phyloP scores from a whole-genome alignment of 192 early-diverging fungal genomes.

The Lobulomyces angularis region DNA sequence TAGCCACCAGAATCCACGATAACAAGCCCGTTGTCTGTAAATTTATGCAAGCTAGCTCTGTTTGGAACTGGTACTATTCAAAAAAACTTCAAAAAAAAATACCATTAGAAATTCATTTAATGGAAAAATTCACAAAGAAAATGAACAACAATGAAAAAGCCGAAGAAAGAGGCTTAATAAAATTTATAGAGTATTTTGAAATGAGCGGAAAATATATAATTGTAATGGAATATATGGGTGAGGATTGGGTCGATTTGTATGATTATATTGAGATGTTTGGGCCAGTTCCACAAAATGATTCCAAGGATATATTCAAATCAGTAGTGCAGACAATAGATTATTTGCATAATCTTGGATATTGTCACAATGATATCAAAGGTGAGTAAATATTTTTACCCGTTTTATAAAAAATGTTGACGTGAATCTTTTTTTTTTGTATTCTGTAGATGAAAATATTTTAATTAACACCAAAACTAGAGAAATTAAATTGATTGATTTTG shows the following conservation, averaged over 20 bases:
- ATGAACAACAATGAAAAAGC: no score
- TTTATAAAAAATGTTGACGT: conserved; percentile 5
- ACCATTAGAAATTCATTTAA: conserved; percentile 29
- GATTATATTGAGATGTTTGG: conserved; percentile 38
- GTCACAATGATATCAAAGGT: conserved; percentile 53
- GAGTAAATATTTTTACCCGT: neutral
- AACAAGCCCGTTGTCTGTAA: conserved; percentile 25
- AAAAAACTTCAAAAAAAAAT: conserved; percentile 6
- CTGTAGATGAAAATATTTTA: conserved; percentile 44
- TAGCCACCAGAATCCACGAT: conserved; percentile 14
- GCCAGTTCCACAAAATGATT: conserved; percentile 21
- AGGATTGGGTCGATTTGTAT: conserved; percentile 42
- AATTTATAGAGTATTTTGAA: conserved; percentile 30
- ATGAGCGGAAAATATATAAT: conserved; percentile 22
- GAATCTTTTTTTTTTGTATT: neutral
- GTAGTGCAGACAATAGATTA: conserved; percentile 22
- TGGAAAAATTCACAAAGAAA: conserved; percentile 15
- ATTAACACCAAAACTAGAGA: conserved; percentile 30
- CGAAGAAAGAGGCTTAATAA: conserved; percentile 17
- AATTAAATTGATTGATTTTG: conserved; percentile 47
- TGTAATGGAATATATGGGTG: conserved; percentile 44
- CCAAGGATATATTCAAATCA: conserved; percentile 25
- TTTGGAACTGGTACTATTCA: conserved; percentile 35
- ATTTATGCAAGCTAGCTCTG: conserved; percentile 23
- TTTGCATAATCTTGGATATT: conserved; percentile 22